phyloP scores from a whole-genome alignment of 805 yeast genomes.

The Ogataea ramenticola region DNA sequence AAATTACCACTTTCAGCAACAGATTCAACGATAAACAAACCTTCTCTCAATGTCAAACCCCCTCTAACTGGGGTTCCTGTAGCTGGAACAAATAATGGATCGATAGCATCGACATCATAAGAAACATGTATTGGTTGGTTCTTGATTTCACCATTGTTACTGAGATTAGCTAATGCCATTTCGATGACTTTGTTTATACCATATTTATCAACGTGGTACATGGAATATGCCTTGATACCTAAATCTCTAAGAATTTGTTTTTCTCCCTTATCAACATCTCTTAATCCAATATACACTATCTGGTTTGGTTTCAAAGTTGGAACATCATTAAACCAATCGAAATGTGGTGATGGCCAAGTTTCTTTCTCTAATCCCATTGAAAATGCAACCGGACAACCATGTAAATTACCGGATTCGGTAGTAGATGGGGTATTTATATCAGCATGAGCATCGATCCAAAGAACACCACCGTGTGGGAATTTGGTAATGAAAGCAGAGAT shows the following conservation, averaged over 20 bases:
- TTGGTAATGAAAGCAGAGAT: conserved; percentile 73
- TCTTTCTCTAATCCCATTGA: conserved; percentile 72
- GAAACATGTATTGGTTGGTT: conserved; percentile 73
- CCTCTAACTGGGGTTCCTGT: conserved; percentile 98
- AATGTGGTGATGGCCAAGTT: conserved; percentile 56
- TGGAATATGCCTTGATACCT: conserved; percentile 78
- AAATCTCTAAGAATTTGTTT: conserved; percentile 62
- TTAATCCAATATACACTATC: conserved; percentile 86
- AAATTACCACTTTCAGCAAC: conserved; percentile 85
- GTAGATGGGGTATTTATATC: conserved; percentile 86
- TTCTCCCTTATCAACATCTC: conserved; percentile 90
- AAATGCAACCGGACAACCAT: conserved; percentile 95
- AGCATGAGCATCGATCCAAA: conserved; percentile 98
- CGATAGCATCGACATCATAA: conserved; percentile 95
- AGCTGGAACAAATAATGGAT: conserved; percentile 90
- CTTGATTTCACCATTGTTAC: conserved; percentile 48
- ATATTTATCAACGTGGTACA: conserved; percentile 93
- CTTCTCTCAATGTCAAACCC: conserved; percentile 91
- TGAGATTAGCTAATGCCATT: conserved; percentile 76
- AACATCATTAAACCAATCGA: conserved; percentile 58
- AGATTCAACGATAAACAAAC: conserved; percentile 86
- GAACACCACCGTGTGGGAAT: conserved; percentile 79
- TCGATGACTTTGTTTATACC: conserved; percentile 90
- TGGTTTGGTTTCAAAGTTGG: conserved; percentile 60
- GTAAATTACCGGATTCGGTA: conserved; percentile 84